phyloP scores from a whole-genome alignment of 2,329 filamentous ascomycete species.

The Alternaria burnsii region DNA sequence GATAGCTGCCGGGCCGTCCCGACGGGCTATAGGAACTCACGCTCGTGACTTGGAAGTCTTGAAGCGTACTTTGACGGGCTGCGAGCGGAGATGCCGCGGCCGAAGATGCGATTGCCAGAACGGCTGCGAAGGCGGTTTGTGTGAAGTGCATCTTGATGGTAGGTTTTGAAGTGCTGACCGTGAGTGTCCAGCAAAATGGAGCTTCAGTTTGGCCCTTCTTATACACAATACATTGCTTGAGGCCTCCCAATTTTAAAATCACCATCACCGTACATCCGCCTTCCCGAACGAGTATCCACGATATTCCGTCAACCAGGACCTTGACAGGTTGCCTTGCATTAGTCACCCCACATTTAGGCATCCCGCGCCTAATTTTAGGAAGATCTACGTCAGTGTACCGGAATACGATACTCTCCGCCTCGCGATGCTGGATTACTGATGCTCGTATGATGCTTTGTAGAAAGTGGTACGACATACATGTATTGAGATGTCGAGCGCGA shows the following conservation, averaged over 20 bases:
- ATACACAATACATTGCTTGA: neutral
- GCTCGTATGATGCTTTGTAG: neutral
- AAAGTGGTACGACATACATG: neutral
- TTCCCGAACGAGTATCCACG: constrained; percentile 1
- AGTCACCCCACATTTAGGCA: constrained; percentile 11
- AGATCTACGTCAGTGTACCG: constrained; percentile 2
- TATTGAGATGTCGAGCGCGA: neutral
- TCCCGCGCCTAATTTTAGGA: constrained; percentile 11
- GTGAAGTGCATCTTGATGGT: constrained; percentile 23
- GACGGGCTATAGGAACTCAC: constrained; percentile 17
- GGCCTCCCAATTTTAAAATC: constrained; percentile 2
- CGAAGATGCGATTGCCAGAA: constrained; percentile 20
- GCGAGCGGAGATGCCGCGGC: constrained; percentile 18
- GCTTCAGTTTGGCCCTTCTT: neutral
- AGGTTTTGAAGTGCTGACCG: neutral
- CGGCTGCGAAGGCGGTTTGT: constrained; percentile 11
- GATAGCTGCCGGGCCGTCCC: constrained; percentile 30
- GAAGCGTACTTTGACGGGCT: constrained; percentile 21
- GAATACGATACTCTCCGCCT: neutral
- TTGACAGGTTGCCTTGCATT: constrained; percentile 2
- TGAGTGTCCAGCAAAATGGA: neutral
- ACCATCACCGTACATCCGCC: neutral
- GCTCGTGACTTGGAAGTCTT: constrained; percentile 33
- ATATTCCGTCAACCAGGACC: neutral
- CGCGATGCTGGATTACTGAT: neutral